Conservation (phyloP, 768 basidiomycete species). For the Leucocoprinus birnbaumii region DNA sequence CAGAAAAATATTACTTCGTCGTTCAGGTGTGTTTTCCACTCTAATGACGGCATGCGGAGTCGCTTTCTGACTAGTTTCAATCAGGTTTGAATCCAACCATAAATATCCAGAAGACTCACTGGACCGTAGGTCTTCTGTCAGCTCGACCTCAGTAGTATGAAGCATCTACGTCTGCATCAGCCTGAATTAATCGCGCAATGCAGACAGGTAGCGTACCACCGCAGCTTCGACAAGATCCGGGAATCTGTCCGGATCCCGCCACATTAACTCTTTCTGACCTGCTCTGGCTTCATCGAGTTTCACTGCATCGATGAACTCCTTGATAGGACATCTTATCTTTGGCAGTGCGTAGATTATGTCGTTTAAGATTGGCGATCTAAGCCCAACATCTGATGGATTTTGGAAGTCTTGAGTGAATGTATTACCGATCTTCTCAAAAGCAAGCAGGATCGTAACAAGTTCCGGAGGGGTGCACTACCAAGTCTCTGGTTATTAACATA, state of each 20-base stretch:
- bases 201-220: constrained; percentile 51
- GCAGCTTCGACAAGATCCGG: constrained; percentile 54
- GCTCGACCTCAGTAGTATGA: constrained; percentile 62
- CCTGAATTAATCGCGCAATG: no score
- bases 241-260: constrained; percentile 49
- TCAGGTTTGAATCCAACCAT: not conserved
- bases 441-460: constrained; percentile 68
- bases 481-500: not conserved
- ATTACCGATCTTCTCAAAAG: constrained; percentile 67
- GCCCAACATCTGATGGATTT: constrained; percentile 44
- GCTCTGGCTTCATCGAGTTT: constrained; percentile 60
- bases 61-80: constrained; percentile 58
- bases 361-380: constrained; percentile 67
- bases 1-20: constrained; percentile 54
- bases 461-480: constrained; percentile 80
- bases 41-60: constrained; percentile 68
- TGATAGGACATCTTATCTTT: constrained; percentile 51
- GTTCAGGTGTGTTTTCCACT: constrained; percentile 62
- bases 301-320: constrained; percentile 52
- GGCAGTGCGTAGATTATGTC: constrained; percentile 70
- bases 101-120: constrained; percentile 35
- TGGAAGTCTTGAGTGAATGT: constrained; percentile 48
- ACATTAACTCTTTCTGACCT: constrained; percentile 69
- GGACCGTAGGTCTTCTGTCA: constrained; percentile 69
- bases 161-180: constrained; percentile 47